phyloP scores from a whole-genome alignment of 2,329 filamentous ascomycete species.

The Colletotrichum musae region DNA sequence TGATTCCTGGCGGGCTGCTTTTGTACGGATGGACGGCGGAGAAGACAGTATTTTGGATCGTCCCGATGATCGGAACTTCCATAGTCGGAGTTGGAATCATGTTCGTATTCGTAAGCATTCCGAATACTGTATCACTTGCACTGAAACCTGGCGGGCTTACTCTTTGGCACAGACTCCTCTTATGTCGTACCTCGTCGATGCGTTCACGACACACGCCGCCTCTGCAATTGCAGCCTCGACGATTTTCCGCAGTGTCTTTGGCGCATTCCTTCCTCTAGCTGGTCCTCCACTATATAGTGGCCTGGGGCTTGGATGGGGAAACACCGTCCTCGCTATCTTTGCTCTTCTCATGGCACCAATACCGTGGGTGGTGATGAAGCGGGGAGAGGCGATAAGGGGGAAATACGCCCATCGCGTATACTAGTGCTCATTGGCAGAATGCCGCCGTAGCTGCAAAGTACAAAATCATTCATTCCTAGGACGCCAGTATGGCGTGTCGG shows the following conservation, averaged over 20 bases:
- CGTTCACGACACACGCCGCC: conserved; percentile 71
- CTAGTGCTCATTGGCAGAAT: not conserved
- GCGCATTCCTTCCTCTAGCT: conserved; percentile 66
- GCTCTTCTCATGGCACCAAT: conserved; percentile 60
- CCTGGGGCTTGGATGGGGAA: conserved; percentile 70
- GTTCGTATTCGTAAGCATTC: conserved; percentile 17
- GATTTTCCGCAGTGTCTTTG: conserved; percentile 65
- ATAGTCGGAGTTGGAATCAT: conserved; percentile 60
- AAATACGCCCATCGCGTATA: conserved; percentile 8
- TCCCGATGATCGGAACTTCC: conserved; percentile 65
- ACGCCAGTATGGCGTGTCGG: too few relatives aligned
- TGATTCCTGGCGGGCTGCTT: conserved; percentile 48
- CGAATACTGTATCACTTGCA: too few relatives aligned
- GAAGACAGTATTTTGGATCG: conserved; percentile 70
- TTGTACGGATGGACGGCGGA: conserved; percentile 55
- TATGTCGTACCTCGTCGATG: conserved; percentile 66
- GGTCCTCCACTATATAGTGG: conserved; percentile 64
- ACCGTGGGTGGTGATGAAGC: conserved; percentile 60
- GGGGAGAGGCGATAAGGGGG: conserved; percentile 54
- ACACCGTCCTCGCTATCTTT: conserved; percentile 53
- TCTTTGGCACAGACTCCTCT: conserved; percentile 2
- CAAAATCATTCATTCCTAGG: too few relatives aligned
- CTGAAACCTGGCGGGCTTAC: not conserved
- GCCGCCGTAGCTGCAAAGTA: too few relatives aligned
- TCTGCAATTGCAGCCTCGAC: conserved; percentile 76